Evolutionary conservation across 1,284 basidiomycete species (phyloP), one percentile per base, ranked within the genome.

Genomic region (Peniophora sp.): DNA sequence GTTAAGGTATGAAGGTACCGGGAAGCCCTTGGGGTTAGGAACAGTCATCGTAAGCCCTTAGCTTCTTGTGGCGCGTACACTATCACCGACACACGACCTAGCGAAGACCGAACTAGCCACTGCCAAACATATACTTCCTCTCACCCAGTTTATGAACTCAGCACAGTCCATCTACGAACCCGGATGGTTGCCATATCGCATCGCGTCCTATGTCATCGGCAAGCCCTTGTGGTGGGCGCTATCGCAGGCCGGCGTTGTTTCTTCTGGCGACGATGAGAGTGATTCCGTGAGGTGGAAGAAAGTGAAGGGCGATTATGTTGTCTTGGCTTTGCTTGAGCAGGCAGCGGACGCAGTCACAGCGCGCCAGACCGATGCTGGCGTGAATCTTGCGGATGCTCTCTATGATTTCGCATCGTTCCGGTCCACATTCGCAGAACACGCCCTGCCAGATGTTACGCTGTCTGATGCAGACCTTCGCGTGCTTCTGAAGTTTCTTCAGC

Each of bases 181-280:
- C 0, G 78, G 83, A 2, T 88, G 78, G 69, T 65, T 90, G 9
- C 82, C 86, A 1, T 76, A 72, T 44, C 79, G 84, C 12, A 73
- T 92, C 46, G 85, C 80, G 0, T 77, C 84, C 2, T 83, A 79
- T 50, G 70, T 92, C 11, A 72, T 93, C 3, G 89, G 82, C 16
- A 83, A 81, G 60, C 90, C 92, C 0, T 69, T 94, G 1, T 92
- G 87, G 84, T 94, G 90, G 89, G 84, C 84, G 2, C 74, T 94
- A 34, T 79, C 86, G 49, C 89, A 90, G 56, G 69, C 90, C 34
- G 88, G 83, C 27, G 71, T 93, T 1, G 81, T 87, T 11, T 77
- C 75, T 3, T 74, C 79, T 34, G 81, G 83, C 36, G 80, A 80
- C 25, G 67, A 67, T 35, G 69, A 78, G 43, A 79, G 77, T 50